Base-by-base conservation (phyloP, 2,329 filamentous ascomycete genomes). In the Shiraia bambusicola region DNA sequence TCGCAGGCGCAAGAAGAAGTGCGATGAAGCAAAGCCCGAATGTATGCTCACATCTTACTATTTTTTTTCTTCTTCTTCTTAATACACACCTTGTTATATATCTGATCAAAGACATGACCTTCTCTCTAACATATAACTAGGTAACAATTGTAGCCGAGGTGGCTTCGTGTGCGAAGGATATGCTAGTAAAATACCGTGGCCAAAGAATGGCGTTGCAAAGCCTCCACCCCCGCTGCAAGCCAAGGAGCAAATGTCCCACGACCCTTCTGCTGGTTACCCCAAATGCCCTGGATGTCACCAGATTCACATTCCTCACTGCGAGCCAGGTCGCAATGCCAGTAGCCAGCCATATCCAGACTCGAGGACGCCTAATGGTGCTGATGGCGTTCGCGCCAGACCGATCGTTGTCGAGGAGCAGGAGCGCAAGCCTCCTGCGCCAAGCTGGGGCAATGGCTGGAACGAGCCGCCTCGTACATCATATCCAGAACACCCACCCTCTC, bases 141-240 rank as follows among this genome's bases (percentile, higher is more conserved):
- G 61, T 40, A 87, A 85, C 65, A 97, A 98, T 62, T 98, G 93
- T 71, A 78, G 87, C 41, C 86, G 89, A 47, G 92, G 93, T 31
- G 88, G 88, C 12, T 97, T 97, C 66, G 76, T 88, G 25, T 98
- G 93, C 67, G 86, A 88, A 56, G 93, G 93, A 37, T 98, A 98
- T 70, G 87, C 87, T 40, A 84, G 87, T 55, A 81, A 88, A 58
- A 83, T 84, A 29, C 77, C 81, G 37, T 93, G 87, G 84, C 82
- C 86, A 50, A 94, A 92, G 69, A 82, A 85, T 24, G 84, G 86
- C 47, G 83, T 86, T 54, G 55, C 72, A 77, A 36, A 65, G 38
- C 49, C 55, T 9, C 57, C 60, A 13, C 79, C 91, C 53, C 87
- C 86, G 45, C 78, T 95, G 35, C 88, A 94, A 69, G 91, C 89